These are phyloP conservation scores for Bonia amplexicaulis DNA, from an alignment of 176 grass and related monocot genomes.

Conservation along the genomic window DNA sequence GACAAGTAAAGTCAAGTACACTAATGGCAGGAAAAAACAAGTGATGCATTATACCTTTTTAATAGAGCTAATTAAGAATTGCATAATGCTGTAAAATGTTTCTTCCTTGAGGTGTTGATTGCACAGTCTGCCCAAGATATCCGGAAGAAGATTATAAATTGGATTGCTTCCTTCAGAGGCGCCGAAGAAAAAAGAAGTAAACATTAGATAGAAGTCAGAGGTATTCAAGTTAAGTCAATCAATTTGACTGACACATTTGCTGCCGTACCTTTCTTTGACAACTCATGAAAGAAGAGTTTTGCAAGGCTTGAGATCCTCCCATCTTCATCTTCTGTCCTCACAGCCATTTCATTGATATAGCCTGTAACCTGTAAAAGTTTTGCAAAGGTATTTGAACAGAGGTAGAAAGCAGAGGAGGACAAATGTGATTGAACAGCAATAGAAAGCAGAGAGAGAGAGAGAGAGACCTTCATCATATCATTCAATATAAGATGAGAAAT, in stretches of 20 bases:
- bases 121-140: slow-evolving; percentile 86
- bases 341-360: slow-evolving; percentile 96
- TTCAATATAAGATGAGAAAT: slow-evolving; percentile 99
- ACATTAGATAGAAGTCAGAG: slow-evolving; percentile 27
- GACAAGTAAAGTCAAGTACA: slow-evolving; percentile 6
- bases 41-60: slow-evolving; percentile 60
- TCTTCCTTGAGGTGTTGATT: slow-evolving; percentile 86
- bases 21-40: neutral
- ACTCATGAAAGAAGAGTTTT: slow-evolving; percentile 97
- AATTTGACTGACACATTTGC: slow-evolving; percentile 1
- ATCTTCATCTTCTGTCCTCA: slow-evolving; percentile 78
- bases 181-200: slow-evolving; percentile 12
- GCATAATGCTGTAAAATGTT: slow-evolving; percentile 81
- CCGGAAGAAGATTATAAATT: slow-evolving; percentile 98
- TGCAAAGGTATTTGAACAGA: slow-evolving; percentile 10
- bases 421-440: neutral
- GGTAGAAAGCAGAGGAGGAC: neutral
- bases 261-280: slow-evolving; percentile 89
- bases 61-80: slow-evolving; percentile 87
- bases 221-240: neutral
- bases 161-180: slow-evolving; percentile 84
- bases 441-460: slow-evolving; percentile 6
- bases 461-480: slow-evolving; percentile 96
- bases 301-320: slow-evolving; percentile 88
- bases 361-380: slow-evolving; percentile 73